These are phyloP conservation scores for Cytospora mali DNA, from an alignment of 2,329 filamentous ascomycete genomes.

Conservation along the genomic window DNA sequence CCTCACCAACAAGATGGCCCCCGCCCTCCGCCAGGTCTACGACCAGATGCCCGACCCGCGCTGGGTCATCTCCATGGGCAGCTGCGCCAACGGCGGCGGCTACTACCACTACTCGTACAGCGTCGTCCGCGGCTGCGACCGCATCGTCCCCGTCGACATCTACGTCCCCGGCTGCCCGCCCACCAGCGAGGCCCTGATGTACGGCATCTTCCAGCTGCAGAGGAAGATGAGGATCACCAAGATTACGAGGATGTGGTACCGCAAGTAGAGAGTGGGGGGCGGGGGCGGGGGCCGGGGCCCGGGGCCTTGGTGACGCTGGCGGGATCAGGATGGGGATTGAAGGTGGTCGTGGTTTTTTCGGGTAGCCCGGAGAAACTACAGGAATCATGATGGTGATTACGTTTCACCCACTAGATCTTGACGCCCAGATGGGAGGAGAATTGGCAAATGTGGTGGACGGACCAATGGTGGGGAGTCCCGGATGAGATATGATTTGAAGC, in stretches of 20 bases:
- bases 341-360: not conserved
- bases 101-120: conserved; percentile 76
- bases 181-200: conserved; percentile 51
- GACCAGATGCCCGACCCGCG: conserved; percentile 93
- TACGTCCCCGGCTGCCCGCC: conserved; percentile 67
- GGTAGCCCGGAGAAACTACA: not conserved
- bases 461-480: not conserved
- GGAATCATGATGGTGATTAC: not conserved
- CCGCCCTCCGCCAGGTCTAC: conserved; percentile 86
- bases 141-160: conserved; percentile 68
- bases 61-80: conserved; percentile 77
- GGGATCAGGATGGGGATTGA: not conserved
- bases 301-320: too few relatives aligned
- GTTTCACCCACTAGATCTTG: not conserved
- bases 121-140: conserved; percentile 66
- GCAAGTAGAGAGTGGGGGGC: conserved; percentile 44
- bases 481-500: not conserved
- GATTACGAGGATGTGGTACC: conserved; percentile 53
- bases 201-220: conserved; percentile 68
- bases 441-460: not conserved
- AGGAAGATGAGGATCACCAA: conserved; percentile 64
- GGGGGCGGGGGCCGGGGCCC: too few relatives aligned
- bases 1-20: conserved; percentile 95
- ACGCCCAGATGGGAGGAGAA: too few relatives aligned
- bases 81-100: conserved; percentile 71